Evolutionary conservation across 345 rosid species (phyloP).

Genomic region (Salix udensis): DNA sequence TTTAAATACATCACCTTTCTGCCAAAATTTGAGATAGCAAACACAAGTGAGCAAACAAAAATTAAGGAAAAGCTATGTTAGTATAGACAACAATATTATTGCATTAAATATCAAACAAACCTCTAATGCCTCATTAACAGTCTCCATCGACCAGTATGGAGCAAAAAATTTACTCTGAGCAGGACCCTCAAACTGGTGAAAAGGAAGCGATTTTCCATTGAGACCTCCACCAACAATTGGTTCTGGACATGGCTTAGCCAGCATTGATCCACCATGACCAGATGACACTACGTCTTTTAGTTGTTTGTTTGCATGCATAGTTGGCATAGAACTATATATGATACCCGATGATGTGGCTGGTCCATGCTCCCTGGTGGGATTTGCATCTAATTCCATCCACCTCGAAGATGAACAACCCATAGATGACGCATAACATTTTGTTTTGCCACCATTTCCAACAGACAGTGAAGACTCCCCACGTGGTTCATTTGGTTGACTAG

Average conservation of each 20-base stretch:
- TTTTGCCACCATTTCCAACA: constrained; percentile 29
- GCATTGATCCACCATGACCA: constrained; percentile 26
- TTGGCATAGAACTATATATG: constrained; percentile 61
- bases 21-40: constrained; percentile 12
- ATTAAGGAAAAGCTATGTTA: neutral
- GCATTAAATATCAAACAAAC: constrained; percentile 35
- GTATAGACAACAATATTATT: neutral
- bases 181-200: constrained; percentile 25
- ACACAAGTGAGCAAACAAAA: neutral
- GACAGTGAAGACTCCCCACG: constrained; percentile 32
- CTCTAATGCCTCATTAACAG: constrained; percentile 59
- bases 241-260: constrained; percentile 49
- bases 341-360: constrained; percentile 32
- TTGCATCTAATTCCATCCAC: constrained; percentile 29
- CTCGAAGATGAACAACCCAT: constrained; percentile 17
- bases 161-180: constrained; percentile 37
- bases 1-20: constrained; percentile 76
- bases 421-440: constrained; percentile 23
- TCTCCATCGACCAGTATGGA: constrained; percentile 58
- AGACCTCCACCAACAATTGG: constrained; percentile 31
- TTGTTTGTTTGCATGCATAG: constrained; percentile 40
- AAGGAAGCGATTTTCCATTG: constrained; percentile 24
- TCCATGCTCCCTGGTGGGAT: constrained; percentile 19
- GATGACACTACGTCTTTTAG: constrained; percentile 17
- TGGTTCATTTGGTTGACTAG: constrained; percentile 34